Evolutionary conservation across 331 rosid species (phyloP), one percentile per base, ranked within the genome.

Genomic region (Rhamnella rubrinervis): DNA sequence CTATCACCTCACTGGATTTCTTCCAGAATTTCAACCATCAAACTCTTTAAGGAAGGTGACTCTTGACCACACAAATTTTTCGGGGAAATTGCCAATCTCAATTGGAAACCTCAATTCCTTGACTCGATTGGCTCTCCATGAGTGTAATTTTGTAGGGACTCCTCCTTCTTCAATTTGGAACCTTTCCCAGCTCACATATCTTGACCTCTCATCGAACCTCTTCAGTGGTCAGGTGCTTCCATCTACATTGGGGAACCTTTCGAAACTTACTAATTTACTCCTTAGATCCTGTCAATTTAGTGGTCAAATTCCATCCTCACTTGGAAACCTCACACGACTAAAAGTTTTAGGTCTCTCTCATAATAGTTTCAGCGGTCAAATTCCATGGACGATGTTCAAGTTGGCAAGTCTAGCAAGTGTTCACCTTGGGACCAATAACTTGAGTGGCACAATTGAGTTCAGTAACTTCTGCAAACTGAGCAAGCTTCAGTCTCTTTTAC

Each of bases 251-350:
- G n/a, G 19, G 16, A 58, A 26, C 62, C 62, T 58, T 26, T 17
- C n/a, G 6, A 31, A 58, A 2, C 39, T 58, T 16, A 14, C 3
- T 6, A 0, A 0, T 37, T 17, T 58, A 12, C 0, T 0, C 0
- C 62, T 13, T 58, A 3, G 4, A 0, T 25, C 16, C 13, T 6
- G 6, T 58, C 47, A 44, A 44, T 2, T 47, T 4, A 0, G 0
- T 1, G 21, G 67, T 19, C 25, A 46, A 63, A 1, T 41, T 2
- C 21, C 67, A 1, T 40, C 14, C 8, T 63, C 67, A 1, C 21
- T 61, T 38, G 66, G 51, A 2, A 62, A 2, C 14, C 0, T 62
- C 37, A 61, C 52, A 17, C 40, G 19, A 6, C 28, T 62, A 25
- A 2, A 9, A 25, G 0, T 1, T 16, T 62, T 62, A 28, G 0